Conservation (phyloP, 108 stramenopile genomes). For the Skeletonema marinoi region DNA sequence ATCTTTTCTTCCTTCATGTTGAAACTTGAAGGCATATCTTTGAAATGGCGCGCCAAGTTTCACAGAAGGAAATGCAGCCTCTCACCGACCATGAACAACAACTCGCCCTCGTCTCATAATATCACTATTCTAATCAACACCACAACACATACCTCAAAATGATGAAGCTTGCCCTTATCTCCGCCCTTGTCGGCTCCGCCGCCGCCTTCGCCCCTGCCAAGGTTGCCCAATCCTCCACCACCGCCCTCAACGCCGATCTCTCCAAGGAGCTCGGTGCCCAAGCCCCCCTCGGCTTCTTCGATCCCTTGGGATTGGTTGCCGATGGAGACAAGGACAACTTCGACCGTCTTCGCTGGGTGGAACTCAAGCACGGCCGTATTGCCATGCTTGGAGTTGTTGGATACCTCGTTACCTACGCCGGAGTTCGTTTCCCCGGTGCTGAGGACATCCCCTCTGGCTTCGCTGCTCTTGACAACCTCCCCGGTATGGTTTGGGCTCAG, state of each 20-base stretch:
- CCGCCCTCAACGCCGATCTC: constrained; percentile 56
- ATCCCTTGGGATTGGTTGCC: constrained; percentile 62
- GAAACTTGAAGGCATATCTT: constrained; percentile 3
- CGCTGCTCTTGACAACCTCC: constrained; percentile 56
- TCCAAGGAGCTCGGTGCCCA: constrained; percentile 87
- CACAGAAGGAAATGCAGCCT: background rate
- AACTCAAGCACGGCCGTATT: constrained; percentile 59
- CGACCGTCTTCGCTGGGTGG: constrained; percentile 63
- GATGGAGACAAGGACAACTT: constrained; percentile 65
- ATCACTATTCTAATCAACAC: background rate
- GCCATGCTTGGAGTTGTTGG: constrained; percentile 69
- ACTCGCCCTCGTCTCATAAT: background rate
- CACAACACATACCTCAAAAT: background rate
- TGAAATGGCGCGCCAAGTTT: background rate
- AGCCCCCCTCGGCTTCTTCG: constrained; percentile 57
- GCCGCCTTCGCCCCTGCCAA: constrained; percentile 25
- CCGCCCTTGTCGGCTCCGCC: constrained; percentile 58
- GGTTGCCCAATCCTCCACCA: constrained; percentile 15
- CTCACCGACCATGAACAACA: background rate
- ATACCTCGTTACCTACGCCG: constrained; percentile 75
- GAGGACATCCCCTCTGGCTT: constrained; percentile 73
- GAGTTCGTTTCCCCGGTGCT: constrained; percentile 79
- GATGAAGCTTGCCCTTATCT: constrained; percentile 59
- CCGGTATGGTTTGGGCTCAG: constrained; percentile 53
- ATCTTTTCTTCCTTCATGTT: background rate